These are phyloP conservation scores for Pythium guiyangense DNA, from an alignment of 352 stramenopile genomes.

Conservation along the genomic window DNA sequence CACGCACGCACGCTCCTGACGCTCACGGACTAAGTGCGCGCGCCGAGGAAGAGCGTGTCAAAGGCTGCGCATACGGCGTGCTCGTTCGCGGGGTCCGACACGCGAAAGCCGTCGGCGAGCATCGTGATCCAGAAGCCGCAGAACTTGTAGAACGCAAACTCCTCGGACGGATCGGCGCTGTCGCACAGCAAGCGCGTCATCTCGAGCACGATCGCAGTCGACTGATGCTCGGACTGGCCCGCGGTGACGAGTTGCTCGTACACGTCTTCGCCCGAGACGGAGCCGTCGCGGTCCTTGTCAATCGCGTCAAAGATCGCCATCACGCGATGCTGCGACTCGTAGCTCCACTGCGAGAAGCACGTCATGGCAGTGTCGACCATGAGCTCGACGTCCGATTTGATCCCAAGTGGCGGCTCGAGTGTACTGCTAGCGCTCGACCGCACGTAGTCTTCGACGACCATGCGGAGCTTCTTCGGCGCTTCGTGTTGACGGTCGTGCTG, in stretches of 20 bases:
- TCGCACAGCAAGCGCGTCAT: constrained; percentile 40
- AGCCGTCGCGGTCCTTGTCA: constrained; percentile 45
- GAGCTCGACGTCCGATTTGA: constrained; percentile 57
- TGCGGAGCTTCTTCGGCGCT: constrained; percentile 14
- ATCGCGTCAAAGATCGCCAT: constrained; percentile 35
- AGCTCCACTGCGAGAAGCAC: constrained; percentile 40
- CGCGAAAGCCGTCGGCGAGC: constrained; percentile 29
- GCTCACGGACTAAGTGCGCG: background rate
- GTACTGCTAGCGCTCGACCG: constrained; percentile 16
- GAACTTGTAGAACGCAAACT: constrained; percentile 49
- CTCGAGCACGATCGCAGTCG: constrained; percentile 28
- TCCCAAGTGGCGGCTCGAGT: constrained; percentile 27
- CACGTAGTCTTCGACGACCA: constrained; percentile 41
- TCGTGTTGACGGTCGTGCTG: background rate
- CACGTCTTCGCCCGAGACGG: constrained; percentile 38
- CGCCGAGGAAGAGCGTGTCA: constrained; percentile 35
- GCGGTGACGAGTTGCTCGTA: constrained; percentile 32
- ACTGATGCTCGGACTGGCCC: constrained; percentile 26
- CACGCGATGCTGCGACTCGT: constrained; percentile 23
- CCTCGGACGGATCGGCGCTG: constrained; percentile 37
- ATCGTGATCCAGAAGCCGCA: constrained; percentile 51
- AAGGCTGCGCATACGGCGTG: constrained; percentile 24
- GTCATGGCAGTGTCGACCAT: constrained; percentile 39
- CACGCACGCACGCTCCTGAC: too few species aligned
- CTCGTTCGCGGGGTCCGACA: constrained; percentile 45